Base-by-base conservation (phyloP, 148 eudicot genomes). In the Euryodendron excelsum region DNA sequence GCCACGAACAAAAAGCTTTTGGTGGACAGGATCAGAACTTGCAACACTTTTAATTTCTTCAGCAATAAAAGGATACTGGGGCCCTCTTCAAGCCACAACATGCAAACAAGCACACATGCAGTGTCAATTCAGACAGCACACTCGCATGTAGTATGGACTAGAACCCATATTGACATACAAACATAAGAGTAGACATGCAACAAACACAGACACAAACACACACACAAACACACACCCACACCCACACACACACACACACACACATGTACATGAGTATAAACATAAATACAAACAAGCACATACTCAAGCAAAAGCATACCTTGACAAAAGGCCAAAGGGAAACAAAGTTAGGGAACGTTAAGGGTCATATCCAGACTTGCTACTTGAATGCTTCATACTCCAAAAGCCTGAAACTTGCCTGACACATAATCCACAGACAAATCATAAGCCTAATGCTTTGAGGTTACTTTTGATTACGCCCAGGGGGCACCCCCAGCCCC, bases 1-100 rank as follows among this genome's bases (percentile, higher is more conserved):
- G 79, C 94, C 94, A 84, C 94, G 92, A 80, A 91, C 92, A 85
- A 89, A 91, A 77, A 91, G 94, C 94, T 89, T 91, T 87, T 92
- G 86, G 79, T 89, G 91, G 79, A 83, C 94, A 74, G 92, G 92
- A 83, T 91, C 94, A 63, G 91, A 82, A 86, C 89, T 87, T 59
- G 92, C 94, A 83, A 87, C 56, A 87, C 87, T 81, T 86, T 74
- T 81, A 78, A 91, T 91, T 86, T 89, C 92, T 89, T 86, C 92
- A 65, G 90, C 94, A 86, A 91, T 87, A 73, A 84, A 81, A 89
- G 92, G 84, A 86, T 87, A 87, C 81, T 91, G 86, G 83, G 84
- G 89, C 70, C 91, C 92, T 63, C 94, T 89, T 84, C 88, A 87
- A 52, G 88, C 85, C 85, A 84, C 85, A 87, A 86, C 94, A 91